Evolutionary conservation across 306 rosid genomes (phyloP).

Genomic region (Luffa acutangula): DNA sequence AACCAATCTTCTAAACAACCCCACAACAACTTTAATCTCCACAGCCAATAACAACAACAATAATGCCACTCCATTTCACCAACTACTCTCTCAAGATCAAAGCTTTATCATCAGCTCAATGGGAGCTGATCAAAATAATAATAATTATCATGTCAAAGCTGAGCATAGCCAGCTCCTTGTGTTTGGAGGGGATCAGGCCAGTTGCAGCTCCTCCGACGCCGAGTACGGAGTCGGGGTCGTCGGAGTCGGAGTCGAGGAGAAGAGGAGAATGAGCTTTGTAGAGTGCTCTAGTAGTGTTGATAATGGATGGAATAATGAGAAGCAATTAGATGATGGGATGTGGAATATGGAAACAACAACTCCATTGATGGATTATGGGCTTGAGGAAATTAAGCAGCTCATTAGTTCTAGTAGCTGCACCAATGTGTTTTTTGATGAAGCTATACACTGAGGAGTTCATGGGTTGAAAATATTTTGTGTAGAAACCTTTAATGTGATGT

Average conservation of each 20-base stretch:
- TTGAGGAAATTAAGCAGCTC: conserved; percentile 60
- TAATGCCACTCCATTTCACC: conserved; percentile 9
- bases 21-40: conserved; percentile 9
- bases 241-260: conserved; percentile 22
- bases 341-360: conserved; percentile 33
- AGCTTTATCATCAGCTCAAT: background rate
- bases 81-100: conserved; percentile 34
- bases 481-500: background rate
- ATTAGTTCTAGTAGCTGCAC: conserved; percentile 33
- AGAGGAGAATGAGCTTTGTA: conserved; percentile 22
- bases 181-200: conserved; percentile 39
- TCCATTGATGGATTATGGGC: conserved; percentile 43
- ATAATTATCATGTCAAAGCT: conserved; percentile 19
- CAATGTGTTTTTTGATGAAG: conserved; percentile 44
- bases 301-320: conserved; percentile 17
- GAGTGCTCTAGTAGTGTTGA: conserved; percentile 1
- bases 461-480: background rate
- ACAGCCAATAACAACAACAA: background rate
- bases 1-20: conserved; percentile 25
- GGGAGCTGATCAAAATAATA: conserved; percentile 6
- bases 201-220: conserved; percentile 38
- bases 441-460: background rate
- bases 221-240: conserved; percentile 19
- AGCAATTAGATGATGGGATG: conserved; percentile 7
- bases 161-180: conserved; percentile 12